phyloP scores from a whole-genome alignment of 2,329 filamentous ascomycete genomes.

The Aureobasidium subglaciale region DNA sequence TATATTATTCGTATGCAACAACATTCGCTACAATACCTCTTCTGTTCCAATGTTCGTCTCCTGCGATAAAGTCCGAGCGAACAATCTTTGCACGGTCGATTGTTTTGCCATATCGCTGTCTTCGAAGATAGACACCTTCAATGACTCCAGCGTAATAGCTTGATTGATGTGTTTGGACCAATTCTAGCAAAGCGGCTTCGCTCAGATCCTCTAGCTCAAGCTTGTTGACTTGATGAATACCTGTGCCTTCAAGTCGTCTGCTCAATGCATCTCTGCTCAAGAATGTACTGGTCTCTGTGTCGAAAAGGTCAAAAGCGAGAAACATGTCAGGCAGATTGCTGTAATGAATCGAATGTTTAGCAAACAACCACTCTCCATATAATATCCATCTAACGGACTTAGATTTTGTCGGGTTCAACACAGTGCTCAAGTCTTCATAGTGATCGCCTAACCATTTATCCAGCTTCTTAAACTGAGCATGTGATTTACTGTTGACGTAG shows the following conservation, averaged over 20 bases:
- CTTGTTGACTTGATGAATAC: not conserved
- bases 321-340: conserved; percentile 11
- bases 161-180: not conserved
- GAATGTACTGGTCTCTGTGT: conserved; percentile 2
- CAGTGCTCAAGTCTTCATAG: not conserved
- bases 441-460: conserved; percentile 13
- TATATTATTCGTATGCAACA: not conserved
- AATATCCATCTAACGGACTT: conserved; percentile 10
- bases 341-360: conserved; percentile 16
- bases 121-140: conserved; percentile 16
- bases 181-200: not conserved
- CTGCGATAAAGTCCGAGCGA: conserved; percentile 14
- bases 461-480: conserved; percentile 14
- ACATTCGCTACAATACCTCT: not conserved
- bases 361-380: conserved; percentile 17
- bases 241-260: conserved; percentile 5
- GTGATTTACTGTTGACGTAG: conserved; percentile 6
- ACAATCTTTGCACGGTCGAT: conserved; percentile 16
- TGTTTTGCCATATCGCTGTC: conserved; percentile 11
- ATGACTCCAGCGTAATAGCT: conserved; percentile 3
- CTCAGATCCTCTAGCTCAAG: not conserved
- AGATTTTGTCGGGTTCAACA: not conserved
- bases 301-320: conserved; percentile 17
- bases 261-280: conserved; percentile 3
- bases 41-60: conserved; percentile 10